Percentiles rank a stretch among this genome's conserved stretches.
phyloP scores from a whole-genome alignment of 139 green algal genomes.

The Trebouxia sp. region DNA sequence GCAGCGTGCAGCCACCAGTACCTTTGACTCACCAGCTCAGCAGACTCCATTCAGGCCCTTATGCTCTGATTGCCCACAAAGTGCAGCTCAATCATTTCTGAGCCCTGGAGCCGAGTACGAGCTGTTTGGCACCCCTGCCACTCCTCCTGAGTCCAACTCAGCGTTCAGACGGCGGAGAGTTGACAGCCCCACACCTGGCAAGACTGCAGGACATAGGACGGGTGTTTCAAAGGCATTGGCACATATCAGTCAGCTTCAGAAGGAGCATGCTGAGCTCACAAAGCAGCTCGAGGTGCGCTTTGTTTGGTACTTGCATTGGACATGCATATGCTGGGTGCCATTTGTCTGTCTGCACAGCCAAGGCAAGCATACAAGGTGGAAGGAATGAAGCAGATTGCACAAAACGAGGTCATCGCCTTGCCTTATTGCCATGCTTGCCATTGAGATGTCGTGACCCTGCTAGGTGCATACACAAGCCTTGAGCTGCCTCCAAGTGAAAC shows the following conservation, averaged over 20 bases:
- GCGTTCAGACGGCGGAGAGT: no score
- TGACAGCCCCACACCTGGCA: neutral
- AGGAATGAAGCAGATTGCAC: no score
- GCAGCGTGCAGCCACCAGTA: neutral
- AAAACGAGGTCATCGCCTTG: no score
- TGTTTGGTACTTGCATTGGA: neutral
- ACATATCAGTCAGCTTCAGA: neutral
- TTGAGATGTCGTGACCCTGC: no score
- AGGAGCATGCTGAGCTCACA: neutral
- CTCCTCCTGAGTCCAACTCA: neutral
- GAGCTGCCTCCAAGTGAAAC: neutral
- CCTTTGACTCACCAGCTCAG: neutral
- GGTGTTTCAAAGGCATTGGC: neutral
- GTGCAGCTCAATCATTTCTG: neutral
- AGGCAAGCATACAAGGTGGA: no score
- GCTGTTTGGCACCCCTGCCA: neutral
- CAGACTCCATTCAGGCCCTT: conserved; percentile 1
- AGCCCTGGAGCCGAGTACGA: neutral
- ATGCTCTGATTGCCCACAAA: neutral
- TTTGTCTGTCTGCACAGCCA: no score
- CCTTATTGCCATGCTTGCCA: no score
- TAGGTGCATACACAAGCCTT: no score
- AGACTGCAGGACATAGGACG: neutral
- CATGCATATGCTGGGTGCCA: no score
- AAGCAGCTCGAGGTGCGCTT: neutral